Evolutionary conservation across 1,139 yeast genomes (phyloP).

Genomic region (Candida glucosophila): DNA sequence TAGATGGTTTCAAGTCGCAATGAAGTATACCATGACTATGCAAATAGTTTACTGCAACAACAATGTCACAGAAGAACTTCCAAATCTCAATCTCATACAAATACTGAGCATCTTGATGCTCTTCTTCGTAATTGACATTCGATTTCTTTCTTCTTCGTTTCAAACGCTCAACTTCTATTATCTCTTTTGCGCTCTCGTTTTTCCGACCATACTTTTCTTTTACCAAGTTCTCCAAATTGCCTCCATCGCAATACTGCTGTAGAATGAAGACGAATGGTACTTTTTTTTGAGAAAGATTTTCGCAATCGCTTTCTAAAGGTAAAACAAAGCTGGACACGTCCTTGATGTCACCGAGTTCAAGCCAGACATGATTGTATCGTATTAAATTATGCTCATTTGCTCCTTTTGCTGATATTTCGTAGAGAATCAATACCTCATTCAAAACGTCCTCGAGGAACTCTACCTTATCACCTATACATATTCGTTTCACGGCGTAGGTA

Average conservation of each 20-base stretch:
- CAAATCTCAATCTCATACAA: constrained; percentile 35
- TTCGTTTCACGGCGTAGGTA: constrained; percentile 72
- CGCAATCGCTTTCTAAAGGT: constrained; percentile 10
- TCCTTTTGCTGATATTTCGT: constrained; percentile 34
- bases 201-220: constrained; percentile 20
- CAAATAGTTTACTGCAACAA: constrained; percentile 60
- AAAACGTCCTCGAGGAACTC: constrained; percentile 61
- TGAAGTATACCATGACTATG: constrained; percentile 74
- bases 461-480: constrained; percentile 72
- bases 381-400: constrained; percentile 54
- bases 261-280: constrained; percentile 80
- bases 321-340: constrained; percentile 28
- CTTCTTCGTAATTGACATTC: constrained; percentile 2
- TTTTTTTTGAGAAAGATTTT: constrained; percentile 4
- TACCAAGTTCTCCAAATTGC: constrained; percentile 69
- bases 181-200: constrained; percentile 18
- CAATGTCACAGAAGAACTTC: constrained; percentile 59
- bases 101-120: constrained; percentile 16
- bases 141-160: constrained; percentile 11
- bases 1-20: constrained; percentile 82
- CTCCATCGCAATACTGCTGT: constrained; percentile 85
- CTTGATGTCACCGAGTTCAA: constrained; percentile 60
- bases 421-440: constrained; percentile 64
- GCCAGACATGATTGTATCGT: constrained; percentile 86
- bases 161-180: constrained; percentile 16